Conservation (phyloP, 805 yeast genomes). For the Metahyphopichia silvanorum region DNA sequence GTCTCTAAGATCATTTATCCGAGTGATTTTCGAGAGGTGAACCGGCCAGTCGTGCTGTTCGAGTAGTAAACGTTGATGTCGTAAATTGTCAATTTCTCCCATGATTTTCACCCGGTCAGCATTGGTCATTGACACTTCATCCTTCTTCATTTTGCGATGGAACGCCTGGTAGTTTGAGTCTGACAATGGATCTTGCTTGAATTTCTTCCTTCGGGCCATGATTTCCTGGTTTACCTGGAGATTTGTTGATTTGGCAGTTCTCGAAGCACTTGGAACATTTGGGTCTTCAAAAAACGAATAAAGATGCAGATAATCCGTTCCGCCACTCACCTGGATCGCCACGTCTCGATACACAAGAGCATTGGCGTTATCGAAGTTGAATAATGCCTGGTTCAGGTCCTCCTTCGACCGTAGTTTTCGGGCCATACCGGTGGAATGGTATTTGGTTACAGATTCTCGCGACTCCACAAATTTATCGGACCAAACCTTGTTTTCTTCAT, state of each 20-base stretch:
- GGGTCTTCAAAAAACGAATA: constrained; percentile 13
- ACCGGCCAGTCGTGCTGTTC: constrained; percentile 45
- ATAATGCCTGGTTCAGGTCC: constrained; percentile 16
- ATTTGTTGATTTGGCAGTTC: constrained; percentile 7
- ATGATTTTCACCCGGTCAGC: constrained; percentile 52
- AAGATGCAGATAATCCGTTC: constrained; percentile 4
- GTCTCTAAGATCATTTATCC: constrained; percentile 47
- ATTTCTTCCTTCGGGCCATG: constrained; percentile 19
- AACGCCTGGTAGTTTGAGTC: constrained; percentile 42
- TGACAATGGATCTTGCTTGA: constrained; percentile 37
- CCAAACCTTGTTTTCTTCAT: no score
- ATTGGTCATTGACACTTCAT: constrained; percentile 58
- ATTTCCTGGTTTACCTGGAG: constrained; percentile 5
- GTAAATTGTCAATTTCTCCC: constrained; percentile 55
- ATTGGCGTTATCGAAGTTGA: constrained; percentile 33
- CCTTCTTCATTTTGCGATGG: constrained; percentile 60
- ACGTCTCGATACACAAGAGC: constrained; percentile 16
- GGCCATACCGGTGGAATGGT: neutral
- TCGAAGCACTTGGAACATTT: constrained; percentile 5
- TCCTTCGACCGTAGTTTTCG: constrained; percentile 4
- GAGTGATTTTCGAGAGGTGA: constrained; percentile 46
- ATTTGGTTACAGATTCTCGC: neutral
- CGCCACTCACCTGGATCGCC: constrained; percentile 12
- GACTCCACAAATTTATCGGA: no score
- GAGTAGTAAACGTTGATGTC: constrained; percentile 39